Evolutionary conservation across 164 flowering plant species (phyloP).

Genomic region (Brasenia schreberi): DNA sequence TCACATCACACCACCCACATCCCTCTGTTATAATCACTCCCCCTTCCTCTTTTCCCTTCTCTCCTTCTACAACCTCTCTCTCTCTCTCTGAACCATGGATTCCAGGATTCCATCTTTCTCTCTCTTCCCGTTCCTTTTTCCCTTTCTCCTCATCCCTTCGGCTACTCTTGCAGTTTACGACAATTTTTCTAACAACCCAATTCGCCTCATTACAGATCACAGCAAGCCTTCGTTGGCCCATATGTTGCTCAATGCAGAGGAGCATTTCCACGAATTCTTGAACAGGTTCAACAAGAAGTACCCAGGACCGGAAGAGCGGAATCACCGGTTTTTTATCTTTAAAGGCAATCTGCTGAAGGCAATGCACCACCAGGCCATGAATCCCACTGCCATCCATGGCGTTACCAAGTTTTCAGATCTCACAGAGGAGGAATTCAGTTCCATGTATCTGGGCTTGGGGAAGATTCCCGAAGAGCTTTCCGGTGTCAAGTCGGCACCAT

Average conservation of each 20-base stretch:
- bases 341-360: conserved; percentile 52
- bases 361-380: conserved; percentile 61
- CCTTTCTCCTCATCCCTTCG: background rate
- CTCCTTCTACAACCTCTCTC: background rate
- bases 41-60: background rate
- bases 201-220: background rate
- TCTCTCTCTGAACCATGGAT: background rate
- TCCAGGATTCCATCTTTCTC: background rate
- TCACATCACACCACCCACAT: background rate
- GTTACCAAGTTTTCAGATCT: conserved; percentile 77
- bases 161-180: background rate
- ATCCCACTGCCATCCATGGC: conserved; percentile 76
- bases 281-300: conserved; percentile 44
- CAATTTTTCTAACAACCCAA: background rate
- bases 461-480: conserved; percentile 5
- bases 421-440: conserved; percentile 60
- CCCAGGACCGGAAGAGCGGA: conserved; percentile 48
- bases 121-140: background rate
- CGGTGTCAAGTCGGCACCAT: conserved; percentile 8
- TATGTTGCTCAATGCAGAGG: conserved; percentile 23
- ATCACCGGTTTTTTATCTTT: conserved; percentile 55
- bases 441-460: conserved; percentile 33
- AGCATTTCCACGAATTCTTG: conserved; percentile 38
- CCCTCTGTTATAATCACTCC: background rate
- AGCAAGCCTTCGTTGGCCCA: background rate